A percentile compares a stretch with the other conserved stretches of the same genome.
Conservation (phyloP, 495 filamentous ascomycete species). For the Tricharina praecox region DNA sequence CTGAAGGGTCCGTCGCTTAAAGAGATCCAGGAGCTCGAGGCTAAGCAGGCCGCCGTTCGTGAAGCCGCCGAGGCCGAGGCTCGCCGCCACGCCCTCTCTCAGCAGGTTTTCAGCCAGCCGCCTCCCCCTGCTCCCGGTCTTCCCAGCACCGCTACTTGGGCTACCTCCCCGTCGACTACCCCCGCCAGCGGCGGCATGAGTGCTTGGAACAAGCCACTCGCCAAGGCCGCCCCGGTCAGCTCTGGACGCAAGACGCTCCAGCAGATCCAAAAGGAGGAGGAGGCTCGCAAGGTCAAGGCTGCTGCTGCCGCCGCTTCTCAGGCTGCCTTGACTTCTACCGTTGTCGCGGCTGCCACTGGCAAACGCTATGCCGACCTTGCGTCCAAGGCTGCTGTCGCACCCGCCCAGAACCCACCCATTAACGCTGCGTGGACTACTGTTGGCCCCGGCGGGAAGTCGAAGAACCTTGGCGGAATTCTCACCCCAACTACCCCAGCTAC, state of each 20-base stretch:
- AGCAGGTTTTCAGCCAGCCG: slow-evolving; percentile 59
- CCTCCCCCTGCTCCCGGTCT: slow-evolving; percentile 53
- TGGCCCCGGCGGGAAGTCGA: slow-evolving; percentile 83
- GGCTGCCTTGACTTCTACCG: slow-evolving; percentile 37
- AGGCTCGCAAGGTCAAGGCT: slow-evolving; percentile 56
- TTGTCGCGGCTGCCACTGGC: slow-evolving; percentile 38
- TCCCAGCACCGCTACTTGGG: slow-evolving; percentile 83
- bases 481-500: slow-evolving; percentile 38
- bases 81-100: slow-evolving; percentile 60
- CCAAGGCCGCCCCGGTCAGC: slow-evolving; percentile 29
- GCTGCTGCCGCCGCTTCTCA: slow-evolving; percentile 41
- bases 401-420: slow-evolving; percentile 24
- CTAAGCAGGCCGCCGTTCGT: slow-evolving; percentile 75
- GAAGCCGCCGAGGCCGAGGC: slow-evolving; percentile 70
- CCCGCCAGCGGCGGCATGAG: slow-evolving; percentile 36
- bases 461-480: slow-evolving; percentile 37
- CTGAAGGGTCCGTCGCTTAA: slow-evolving; percentile 80
- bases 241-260: slow-evolving; percentile 73
- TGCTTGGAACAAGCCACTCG: slow-evolving; percentile 46
- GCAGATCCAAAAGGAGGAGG: slow-evolving; percentile 95
- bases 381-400: slow-evolving; percentile 47
- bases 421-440: slow-evolving; percentile 83
- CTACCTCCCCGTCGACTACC: slow-evolving; percentile 44
- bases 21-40: slow-evolving; percentile 93
- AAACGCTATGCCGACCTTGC: slow-evolving; percentile 96